phyloP scores from a whole-genome alignment of 2,329 filamentous ascomycete species.

The Fusarium kyushuense region DNA sequence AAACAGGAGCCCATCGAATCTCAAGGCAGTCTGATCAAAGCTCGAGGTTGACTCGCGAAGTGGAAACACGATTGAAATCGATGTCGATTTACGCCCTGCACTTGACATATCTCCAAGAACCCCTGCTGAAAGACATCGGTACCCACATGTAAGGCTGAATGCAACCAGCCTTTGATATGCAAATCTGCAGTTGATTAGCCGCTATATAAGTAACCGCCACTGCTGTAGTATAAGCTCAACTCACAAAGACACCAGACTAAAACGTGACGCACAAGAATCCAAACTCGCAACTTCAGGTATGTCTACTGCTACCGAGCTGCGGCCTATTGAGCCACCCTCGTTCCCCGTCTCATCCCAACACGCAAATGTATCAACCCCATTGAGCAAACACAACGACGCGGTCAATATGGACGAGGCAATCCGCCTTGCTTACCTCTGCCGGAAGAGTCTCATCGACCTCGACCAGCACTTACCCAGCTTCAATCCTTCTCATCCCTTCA shows the following conservation, averaged over 20 bases:
- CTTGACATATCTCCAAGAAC: conserved; percentile 28
- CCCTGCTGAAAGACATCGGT: neutral
- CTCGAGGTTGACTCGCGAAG: conserved; percentile 26
- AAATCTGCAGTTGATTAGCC: neutral
- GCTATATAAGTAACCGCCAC: conserved; percentile 20
- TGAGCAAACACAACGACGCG: conserved; percentile 9
- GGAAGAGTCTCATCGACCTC: conserved; percentile 48
- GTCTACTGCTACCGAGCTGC: conserved; percentile 52
- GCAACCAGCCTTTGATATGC: neutral
- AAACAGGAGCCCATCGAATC: conserved; percentile 6
- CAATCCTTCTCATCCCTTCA: conserved; percentile 49
- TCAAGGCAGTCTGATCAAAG: neutral
- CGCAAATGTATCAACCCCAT: neutral
- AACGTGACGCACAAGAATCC: neutral
- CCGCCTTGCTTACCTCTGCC: conserved; percentile 49
- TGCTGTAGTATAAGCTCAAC: neutral
- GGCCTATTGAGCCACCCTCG: conserved; percentile 38
- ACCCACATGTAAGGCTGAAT: conserved; percentile 41
- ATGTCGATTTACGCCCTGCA: conserved; percentile 37
- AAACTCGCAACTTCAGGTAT: conserved; percentile 33
- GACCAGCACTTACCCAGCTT: conserved; percentile 46
- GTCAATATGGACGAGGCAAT: conserved; percentile 47
- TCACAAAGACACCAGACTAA: neutral
- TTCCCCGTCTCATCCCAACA: conserved; percentile 16
- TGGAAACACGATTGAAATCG: neutral